phyloP scores from a whole-genome alignment of 148 eudicot genomes.

The Arctostaphylos glauca region DNA sequence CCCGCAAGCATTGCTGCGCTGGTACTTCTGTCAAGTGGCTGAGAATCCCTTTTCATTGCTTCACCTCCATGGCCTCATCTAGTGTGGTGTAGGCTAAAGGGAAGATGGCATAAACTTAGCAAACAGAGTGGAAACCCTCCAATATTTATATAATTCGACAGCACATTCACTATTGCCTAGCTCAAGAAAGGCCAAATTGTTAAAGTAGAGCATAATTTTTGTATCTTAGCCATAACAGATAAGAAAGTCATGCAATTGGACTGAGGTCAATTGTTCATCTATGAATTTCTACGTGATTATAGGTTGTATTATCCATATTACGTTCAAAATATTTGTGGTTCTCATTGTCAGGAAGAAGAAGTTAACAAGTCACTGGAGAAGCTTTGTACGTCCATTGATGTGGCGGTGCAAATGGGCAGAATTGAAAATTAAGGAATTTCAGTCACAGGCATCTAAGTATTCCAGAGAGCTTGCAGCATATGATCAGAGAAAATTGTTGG shows the following conservation, averaged over 20 bases:
- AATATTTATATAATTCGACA: not conserved
- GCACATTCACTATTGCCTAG: not conserved
- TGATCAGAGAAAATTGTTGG: constrained; percentile 47
- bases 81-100: not conserved
- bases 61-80: not conserved
- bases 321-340: not conserved
- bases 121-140: not conserved
- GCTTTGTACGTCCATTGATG: constrained; percentile 80
- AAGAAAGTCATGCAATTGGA: not conserved
- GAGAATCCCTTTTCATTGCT: not conserved
- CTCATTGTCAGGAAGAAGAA: constrained; percentile 62
- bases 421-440: constrained; percentile 72
- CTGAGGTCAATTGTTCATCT: not conserved
- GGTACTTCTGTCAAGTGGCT: not conserved
- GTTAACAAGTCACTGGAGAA: constrained; percentile 83
- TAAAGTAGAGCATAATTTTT: not conserved
- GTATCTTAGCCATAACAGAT: not conserved
- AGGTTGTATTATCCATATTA: not conserved
- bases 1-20: not conserved
- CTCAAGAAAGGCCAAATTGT: not conserved
- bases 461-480: constrained; percentile 44
- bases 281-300: not conserved
- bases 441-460: constrained; percentile 66
- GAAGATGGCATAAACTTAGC: not conserved
- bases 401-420: constrained; percentile 99